Percentiles rank a stretch among this genome's conserved stretches.
Evolutionary conservation across 768 basidiomycete species (phyloP).

Genomic region (Agrocybe pediades): DNA sequence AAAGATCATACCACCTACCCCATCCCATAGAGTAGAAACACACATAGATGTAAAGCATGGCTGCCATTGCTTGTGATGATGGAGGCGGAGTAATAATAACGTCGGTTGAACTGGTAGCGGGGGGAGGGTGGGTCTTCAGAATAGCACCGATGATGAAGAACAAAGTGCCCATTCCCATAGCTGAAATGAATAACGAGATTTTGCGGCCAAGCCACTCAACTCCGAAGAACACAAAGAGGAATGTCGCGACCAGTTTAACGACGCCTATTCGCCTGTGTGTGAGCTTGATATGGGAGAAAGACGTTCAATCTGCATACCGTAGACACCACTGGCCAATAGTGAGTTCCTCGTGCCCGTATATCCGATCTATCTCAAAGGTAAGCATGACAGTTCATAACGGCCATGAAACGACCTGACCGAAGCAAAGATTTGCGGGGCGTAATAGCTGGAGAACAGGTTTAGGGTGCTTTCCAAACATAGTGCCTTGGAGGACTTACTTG

Average conservation of each 20-base stretch:
- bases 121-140: constrained; percentile 75
- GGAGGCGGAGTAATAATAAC: constrained; percentile 42
- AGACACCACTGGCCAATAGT: constrained; percentile 73
- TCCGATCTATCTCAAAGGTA: constrained; percentile 51
- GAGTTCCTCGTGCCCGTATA: constrained; percentile 59
- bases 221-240: constrained; percentile 65
- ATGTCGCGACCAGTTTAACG: constrained; percentile 68
- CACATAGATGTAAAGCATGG: constrained; percentile 84
- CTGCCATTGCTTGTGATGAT: constrained; percentile 81
- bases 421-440: constrained; percentile 73
- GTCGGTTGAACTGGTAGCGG: constrained; percentile 25
- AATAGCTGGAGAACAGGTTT: constrained; percentile 45
- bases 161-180: constrained; percentile 74
- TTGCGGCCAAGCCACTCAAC: constrained; percentile 73
- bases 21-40: constrained; percentile 89
- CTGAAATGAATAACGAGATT: constrained; percentile 69
- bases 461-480: neutral
- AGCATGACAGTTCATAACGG: too few relatives aligned
- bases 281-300: neutral
- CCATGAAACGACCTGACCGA: constrained; percentile 43
- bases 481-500: constrained; percentile 29
- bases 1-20: constrained; percentile 41
- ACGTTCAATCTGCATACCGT: constrained; percentile 31
- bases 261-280: constrained; percentile 4
- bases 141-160: constrained; percentile 88